Base-by-base conservation (phyloP, 129 eudicot species). In the Artemisia annua region DNA sequence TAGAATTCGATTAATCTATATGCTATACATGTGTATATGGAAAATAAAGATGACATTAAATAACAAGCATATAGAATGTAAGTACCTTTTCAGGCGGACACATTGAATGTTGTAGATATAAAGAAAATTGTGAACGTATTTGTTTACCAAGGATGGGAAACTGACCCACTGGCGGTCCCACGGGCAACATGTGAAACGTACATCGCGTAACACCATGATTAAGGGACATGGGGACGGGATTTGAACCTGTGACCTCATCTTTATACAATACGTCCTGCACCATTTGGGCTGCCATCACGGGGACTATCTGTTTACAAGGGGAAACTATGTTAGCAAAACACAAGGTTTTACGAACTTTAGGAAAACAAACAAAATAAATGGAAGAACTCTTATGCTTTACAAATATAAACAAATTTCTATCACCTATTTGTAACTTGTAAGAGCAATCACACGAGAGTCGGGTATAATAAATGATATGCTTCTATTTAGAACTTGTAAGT, bases 101-200 rank as follows among this genome's bases (percentile, higher is more conserved):
- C n/a, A n/a, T 39, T 39, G 18, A 19, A 54, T 60, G 44, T 12
- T 20, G 2, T 28, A 28, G 43, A n/a, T 53, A 53, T n/a, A 35
- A 60, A 20, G 10, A 60, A 60, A 35, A 24, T 6, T 12, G 11
- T 64, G 50, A 16, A 43, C 18, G 8, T 15, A 63, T 30, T 7
- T 63, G 51, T 63, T 17, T 35, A 63, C 28, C 39, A 59, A 22
- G 16, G 5, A 4, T 39, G 8, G 8, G 66, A n/a, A 84, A 75
- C 44, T 1, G 44, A 39, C 44, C 7, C 44, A 39, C 9, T 6
- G 44, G 44, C 0, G 9, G 44, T 7, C 9, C 9, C 10, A 7
- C 44, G 0, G 0, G 44, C 44, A 39, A 39, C 44, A 39, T 39
- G 9, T 39, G 44, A 39, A 1, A 7, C 1, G 10, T 39, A 39